Conservation (phyloP, 495 filamentous ascomycete genomes). For the Margaritispora aquatica region DNA sequence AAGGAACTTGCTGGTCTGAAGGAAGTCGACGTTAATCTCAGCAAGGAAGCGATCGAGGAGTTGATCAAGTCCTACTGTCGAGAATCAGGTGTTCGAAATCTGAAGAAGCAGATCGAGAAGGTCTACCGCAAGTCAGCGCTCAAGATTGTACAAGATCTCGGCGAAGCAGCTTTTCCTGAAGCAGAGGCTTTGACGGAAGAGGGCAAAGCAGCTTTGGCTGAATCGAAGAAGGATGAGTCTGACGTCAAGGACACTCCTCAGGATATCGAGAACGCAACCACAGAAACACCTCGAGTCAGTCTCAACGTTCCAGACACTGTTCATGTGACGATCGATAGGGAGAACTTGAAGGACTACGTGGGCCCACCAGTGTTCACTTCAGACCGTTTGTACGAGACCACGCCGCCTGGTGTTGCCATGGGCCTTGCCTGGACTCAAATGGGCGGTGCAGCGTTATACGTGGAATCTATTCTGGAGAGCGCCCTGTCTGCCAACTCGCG, state of each 20-base stretch:
- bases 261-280: slow-evolving; percentile 62
- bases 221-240: slow-evolving; percentile 53
- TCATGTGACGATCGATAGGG: slow-evolving; percentile 80
- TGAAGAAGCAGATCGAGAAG: slow-evolving; percentile 99
- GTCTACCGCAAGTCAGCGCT: slow-evolving; percentile 96
- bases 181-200: slow-evolving; percentile 79
- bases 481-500: slow-evolving; percentile 63
- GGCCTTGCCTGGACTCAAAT: slow-evolving; percentile 98
- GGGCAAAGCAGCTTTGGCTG: slow-evolving; percentile 74
- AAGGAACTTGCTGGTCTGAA: slow-evolving; percentile 89
- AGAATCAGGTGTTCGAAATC: slow-evolving; percentile 91
- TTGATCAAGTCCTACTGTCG: slow-evolving; percentile 98
- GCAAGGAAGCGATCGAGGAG: slow-evolving; percentile 82
- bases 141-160: slow-evolving; percentile 93
- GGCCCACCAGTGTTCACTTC: slow-evolving; percentile 93
- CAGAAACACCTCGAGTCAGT: slow-evolving; percentile 69
- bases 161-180: slow-evolving; percentile 79
- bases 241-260: slow-evolving; percentile 52
- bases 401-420: slow-evolving; percentile 97
- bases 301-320: slow-evolving; percentile 83
- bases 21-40: slow-evolving; percentile 79
- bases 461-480: slow-evolving; percentile 91
- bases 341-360: slow-evolving; percentile 95
- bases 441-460: slow-evolving; percentile 93
- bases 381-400: slow-evolving; percentile 90